Evolutionary conservation across 768 basidiomycete genomes (phyloP).

Genomic region (Tricholoma saponaceum): DNA sequence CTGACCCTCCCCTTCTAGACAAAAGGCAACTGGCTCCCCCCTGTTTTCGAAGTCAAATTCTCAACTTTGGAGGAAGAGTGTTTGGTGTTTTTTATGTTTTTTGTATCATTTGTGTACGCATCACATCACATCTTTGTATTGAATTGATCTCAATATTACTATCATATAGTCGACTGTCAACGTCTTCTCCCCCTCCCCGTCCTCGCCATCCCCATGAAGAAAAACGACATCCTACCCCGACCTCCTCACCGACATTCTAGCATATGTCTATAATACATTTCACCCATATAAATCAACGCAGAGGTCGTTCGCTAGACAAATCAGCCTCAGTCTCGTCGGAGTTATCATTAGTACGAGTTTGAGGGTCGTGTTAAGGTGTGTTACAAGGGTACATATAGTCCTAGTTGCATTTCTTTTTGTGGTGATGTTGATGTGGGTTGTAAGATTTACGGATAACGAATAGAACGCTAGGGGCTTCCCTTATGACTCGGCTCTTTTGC

Average conservation of each 20-base stretch:
- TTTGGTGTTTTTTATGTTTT: too few species aligned
- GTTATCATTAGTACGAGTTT: conserved; percentile 73
- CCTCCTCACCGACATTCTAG: conserved; percentile 38
- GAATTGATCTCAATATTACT: too few species aligned
- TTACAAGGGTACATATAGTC: conserved; percentile 45
- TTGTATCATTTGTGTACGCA: too few species aligned
- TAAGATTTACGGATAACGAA: conserved; percentile 63
- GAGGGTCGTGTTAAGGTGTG: conserved; percentile 63
- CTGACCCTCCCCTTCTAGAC: too few species aligned
- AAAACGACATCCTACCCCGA: conserved; percentile 8
- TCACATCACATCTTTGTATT: too few species aligned
- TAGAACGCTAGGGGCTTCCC: conserved; percentile 64
- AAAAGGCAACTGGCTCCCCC: too few species aligned
- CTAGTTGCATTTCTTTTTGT: neutral
- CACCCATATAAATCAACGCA: conserved; percentile 17
- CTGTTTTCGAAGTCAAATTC: too few species aligned
- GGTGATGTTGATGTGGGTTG: neutral
- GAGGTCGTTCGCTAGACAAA: conserved; percentile 42
- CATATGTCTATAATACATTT: conserved; percentile 26
- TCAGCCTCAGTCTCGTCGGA: conserved; percentile 69
- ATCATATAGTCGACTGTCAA: conserved; percentile 55
- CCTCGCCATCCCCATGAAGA: conserved; percentile 6
- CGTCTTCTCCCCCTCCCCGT: conserved; percentile 35
- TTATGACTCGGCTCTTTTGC: conserved; percentile 72
- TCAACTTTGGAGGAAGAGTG: too few species aligned